phyloP scores from a whole-genome alignment of 1,139 yeast genomes.

The Suhomyces yuchorum region DNA sequence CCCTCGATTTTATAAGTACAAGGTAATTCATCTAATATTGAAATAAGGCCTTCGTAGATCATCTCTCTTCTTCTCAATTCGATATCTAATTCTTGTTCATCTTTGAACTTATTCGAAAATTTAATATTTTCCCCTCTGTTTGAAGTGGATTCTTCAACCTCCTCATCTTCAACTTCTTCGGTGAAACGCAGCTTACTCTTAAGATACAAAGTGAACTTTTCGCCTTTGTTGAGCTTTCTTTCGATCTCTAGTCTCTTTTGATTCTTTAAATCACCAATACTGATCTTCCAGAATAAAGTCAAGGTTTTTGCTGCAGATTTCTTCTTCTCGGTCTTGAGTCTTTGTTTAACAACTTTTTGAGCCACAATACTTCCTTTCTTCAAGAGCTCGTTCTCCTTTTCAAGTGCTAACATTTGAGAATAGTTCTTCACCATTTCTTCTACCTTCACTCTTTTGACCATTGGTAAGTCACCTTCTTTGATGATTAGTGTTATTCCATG shows the following conservation, averaged over 20 bases:
- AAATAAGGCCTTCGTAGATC: conserved; percentile 28
- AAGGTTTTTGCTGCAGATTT: conserved; percentile 40
- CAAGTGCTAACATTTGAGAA: conserved; percentile 35
- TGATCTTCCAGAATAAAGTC: conserved; percentile 42
- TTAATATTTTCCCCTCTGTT: conserved; percentile 11
- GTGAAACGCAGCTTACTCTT: conserved; percentile 18
- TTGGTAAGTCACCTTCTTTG: conserved; percentile 27
- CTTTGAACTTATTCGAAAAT: conserved; percentile 14
- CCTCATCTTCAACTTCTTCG: conserved; percentile 15
- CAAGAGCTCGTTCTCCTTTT: conserved; percentile 36
- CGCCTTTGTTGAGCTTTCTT: conserved; percentile 36
- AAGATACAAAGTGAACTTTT: conserved; percentile 35
- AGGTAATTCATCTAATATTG: conserved; percentile 32
- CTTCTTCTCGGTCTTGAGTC: conserved; percentile 38
- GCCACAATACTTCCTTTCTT: conserved; percentile 40
- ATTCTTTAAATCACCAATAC: conserved; percentile 39
- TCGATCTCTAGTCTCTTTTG: conserved; percentile 42
- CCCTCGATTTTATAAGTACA: conserved; percentile 39
- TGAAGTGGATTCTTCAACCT: conserved; percentile 8
- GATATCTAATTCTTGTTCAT: conserved; percentile 26
- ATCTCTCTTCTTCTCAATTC: conserved; percentile 37
- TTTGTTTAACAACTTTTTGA: conserved; percentile 29
- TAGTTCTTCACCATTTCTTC: conserved; percentile 39
- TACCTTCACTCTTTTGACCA: conserved; percentile 31
- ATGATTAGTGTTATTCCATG: conserved; percentile 35